Evolutionary conservation across 768 basidiomycete genomes (phyloP).

Genomic region (Pleurotus djamor): DNA sequence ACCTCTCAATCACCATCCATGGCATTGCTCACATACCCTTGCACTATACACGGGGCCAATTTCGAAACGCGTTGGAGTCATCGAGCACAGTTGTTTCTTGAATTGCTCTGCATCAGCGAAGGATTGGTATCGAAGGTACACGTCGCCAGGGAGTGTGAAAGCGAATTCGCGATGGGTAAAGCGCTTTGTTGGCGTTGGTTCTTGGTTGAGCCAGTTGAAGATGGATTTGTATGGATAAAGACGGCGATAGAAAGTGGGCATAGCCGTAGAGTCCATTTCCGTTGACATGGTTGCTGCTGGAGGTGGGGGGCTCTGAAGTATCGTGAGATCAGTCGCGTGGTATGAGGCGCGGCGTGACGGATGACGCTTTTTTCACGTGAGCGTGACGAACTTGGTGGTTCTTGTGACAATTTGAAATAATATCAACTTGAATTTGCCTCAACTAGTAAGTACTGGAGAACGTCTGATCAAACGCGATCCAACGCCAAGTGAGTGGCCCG

Average conservation of each 20-base stretch:
- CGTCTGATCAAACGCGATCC: too few relatives aligned
- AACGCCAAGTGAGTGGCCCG: too few relatives aligned
- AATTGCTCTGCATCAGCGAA: slow-evolving; percentile 85
- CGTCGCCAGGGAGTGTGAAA: slow-evolving; percentile 87
- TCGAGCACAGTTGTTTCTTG: slow-evolving; percentile 81
- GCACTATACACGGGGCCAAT: slow-evolving; percentile 94
- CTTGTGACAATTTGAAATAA: too few relatives aligned
- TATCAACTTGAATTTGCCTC: too few relatives aligned
- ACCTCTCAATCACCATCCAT: background rate
- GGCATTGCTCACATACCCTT: slow-evolving; percentile 51
- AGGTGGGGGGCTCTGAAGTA: slow-evolving; percentile 3
- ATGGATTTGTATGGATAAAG: slow-evolving; percentile 95
- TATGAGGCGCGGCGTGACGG: background rate
- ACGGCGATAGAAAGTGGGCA: slow-evolving; percentile 78
- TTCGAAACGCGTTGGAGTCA: slow-evolving; percentile 94
- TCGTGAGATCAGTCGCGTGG: background rate
- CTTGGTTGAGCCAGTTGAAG: slow-evolving; percentile 94
- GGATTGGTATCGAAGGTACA: slow-evolving; percentile 94
- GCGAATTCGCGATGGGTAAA: slow-evolving; percentile 96
- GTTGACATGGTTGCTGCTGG: background rate
- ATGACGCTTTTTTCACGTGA: background rate
- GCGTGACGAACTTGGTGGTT: background rate
- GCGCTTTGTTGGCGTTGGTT: slow-evolving; percentile 71
- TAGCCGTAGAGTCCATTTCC: slow-evolving; percentile 22
- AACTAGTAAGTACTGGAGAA: too few relatives aligned